These are phyloP conservation scores for Metrosideros polymorpha DNA, from an alignment of 441 rosid species.

Conservation along the genomic window DNA sequence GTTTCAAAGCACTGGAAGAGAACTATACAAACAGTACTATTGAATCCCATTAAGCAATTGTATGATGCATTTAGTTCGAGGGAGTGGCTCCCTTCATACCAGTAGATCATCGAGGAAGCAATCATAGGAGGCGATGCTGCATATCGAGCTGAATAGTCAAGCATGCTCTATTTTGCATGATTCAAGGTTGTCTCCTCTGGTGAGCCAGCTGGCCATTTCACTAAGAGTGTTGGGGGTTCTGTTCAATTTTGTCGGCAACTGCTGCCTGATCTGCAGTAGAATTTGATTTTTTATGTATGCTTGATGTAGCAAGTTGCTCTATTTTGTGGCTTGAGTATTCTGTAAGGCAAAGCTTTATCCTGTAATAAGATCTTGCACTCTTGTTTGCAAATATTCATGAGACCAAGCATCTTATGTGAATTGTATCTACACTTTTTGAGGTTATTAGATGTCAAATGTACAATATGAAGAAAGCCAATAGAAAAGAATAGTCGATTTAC, in stretches of 20 bases:
- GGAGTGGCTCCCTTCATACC: slow-evolving; percentile 21
- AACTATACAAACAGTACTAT: slow-evolving; percentile 9
- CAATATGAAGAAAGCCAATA: not conserved
- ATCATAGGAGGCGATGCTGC: not conserved
- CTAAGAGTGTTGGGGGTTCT: not conserved
- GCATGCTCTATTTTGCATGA: not conserved
- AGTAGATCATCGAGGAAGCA: slow-evolving; percentile 23
- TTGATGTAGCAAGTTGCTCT: not conserved
- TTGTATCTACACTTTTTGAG: not conserved
- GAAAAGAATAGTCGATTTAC: not conserved
- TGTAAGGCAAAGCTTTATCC: not conserved
- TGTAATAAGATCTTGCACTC: not conserved
- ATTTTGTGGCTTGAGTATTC: not conserved
- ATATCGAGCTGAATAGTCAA: not conserved
- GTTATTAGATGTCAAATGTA: not conserved
- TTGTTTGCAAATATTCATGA: not conserved
- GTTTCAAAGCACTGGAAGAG: slow-evolving; percentile 42
- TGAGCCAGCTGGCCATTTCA: not conserved
- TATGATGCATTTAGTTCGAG: slow-evolving; percentile 23
- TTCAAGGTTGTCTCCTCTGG: not conserved
- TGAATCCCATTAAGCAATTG: slow-evolving; percentile 25
- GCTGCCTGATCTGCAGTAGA: not conserved
- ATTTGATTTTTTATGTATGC: not conserved
- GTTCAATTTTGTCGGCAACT: not conserved
- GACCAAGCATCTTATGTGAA: not conserved